Evolutionary conservation across 192 early-diverging fungal genomes (phyloP), one percentile per base, ranked within the genome.

Genomic region (Chytriomyces confervae): DNA sequence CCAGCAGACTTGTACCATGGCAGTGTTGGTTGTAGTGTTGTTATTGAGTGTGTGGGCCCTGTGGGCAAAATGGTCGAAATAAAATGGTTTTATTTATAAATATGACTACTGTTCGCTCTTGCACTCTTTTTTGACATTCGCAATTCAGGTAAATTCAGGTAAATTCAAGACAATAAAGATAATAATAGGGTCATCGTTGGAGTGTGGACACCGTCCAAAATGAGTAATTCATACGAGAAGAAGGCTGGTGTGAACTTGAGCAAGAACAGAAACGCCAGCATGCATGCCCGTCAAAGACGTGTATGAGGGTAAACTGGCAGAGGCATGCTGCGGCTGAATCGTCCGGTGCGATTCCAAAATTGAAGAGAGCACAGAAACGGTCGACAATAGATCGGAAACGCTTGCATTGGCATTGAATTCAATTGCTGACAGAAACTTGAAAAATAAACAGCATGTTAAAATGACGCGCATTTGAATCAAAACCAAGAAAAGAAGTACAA

Each of bases 1-100:
- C 9, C 66, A 77, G 50, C 76, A 77, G 46, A 77, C 76, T 3
- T 77, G 76, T 29, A 70, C 76, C 10, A 67, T 77, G 50, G 76
- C 74, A n/a, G 45, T 66, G 11, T 49, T 76, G 49, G 64, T 76
- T 76, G 62, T 76, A 23, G n/a, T 76, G 44, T 49, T 76, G 63
- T 48, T 76, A 44, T 66, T 76, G 49, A 61, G 47, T 16, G 50
- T 76, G 9, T 76, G 74, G 74, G 74, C 50, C 0, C 27, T 76
- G 18, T 76, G 74, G 74, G 6, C 61, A 5, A 76, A 76, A 29
- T 76, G 74, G 74, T 76, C 74, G 20, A 64, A 76, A 18, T 62
- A 65, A 65, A 60, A 23, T 60, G 1, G 2, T 60, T 36, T 36
- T 36, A 36, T 36, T 36, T 36, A 36, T 36, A 36, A 2, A 36